Evolutionary conservation across 139 green algal genomes (phyloP).

Genomic region (Chlamydomonas eustigma): DNA sequence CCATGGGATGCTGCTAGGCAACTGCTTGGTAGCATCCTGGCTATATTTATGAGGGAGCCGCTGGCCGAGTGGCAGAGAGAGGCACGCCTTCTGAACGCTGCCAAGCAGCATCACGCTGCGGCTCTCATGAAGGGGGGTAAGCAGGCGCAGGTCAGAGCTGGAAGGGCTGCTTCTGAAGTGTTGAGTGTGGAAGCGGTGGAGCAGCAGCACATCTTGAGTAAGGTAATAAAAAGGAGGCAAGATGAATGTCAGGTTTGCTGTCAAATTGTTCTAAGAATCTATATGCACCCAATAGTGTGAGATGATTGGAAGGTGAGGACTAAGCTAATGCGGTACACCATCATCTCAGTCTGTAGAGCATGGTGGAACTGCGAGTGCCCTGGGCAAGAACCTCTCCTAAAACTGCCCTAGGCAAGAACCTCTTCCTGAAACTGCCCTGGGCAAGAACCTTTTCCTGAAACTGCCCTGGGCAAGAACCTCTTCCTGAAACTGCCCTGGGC

Average conservation of each 20-base stretch:
- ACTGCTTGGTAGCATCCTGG: conserved; percentile 29
- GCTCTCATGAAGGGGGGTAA: not conserved
- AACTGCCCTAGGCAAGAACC: not conserved
- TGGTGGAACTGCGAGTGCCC: not conserved
- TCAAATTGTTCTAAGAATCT: not conserved
- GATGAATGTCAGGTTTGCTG: not conserved
- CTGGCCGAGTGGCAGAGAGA: conserved; percentile 67
- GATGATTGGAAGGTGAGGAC: not conserved
- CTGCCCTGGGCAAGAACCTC: not conserved
- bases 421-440: not conserved
- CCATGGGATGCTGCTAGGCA: not conserved
- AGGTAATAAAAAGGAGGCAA: not conserved
- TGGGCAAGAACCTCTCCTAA: not conserved
- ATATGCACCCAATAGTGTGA: not conserved
- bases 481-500: not conserved
- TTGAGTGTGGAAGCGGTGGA: not conserved
- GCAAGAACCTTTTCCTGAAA: not conserved
- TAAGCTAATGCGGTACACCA: not conserved
- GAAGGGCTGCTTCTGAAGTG: not conserved
- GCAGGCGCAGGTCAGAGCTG: not conserved
- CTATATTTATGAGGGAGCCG: conserved; percentile 64
- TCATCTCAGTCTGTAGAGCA: not conserved
- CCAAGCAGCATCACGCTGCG: conserved; percentile 12
- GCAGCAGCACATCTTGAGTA: not conserved
- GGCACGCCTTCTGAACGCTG: conserved; percentile 24